phyloP scores from a whole-genome alignment of 108 stramenopile genomes.

The Nitzschia sp. region DNA sequence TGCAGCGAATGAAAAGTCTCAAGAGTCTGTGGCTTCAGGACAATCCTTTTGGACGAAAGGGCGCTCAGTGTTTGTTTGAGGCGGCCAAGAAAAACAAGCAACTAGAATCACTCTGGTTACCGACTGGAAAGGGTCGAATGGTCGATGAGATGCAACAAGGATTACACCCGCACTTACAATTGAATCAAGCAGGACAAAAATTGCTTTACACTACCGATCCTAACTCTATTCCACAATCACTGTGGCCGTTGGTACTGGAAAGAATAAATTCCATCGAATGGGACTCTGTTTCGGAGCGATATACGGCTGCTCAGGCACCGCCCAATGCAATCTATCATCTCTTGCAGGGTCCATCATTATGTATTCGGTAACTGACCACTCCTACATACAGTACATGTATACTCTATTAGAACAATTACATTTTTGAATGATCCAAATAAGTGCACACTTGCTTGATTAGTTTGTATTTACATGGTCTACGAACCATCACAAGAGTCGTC shows the following conservation, averaged over 20 bases:
- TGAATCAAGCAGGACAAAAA: conserved; percentile 17
- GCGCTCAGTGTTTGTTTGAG: not conserved
- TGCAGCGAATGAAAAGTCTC: conserved; percentile 4
- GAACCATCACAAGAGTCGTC: too few relatives aligned
- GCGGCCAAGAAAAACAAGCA: conserved; percentile 3
- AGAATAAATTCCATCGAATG: not conserved
- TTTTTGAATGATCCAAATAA: too few relatives aligned
- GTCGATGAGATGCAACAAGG: not conserved
- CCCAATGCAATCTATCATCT: not conserved
- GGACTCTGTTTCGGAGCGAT: not conserved
- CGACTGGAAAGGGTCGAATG: not conserved
- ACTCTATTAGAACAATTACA: too few relatives aligned
- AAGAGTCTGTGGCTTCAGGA: conserved; percentile 1
- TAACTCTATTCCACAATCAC: conserved; percentile 1
- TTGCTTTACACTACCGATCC: conserved; percentile 4
- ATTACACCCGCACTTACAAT: not conserved
- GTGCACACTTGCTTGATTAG: too few relatives aligned
- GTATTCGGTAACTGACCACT: too few relatives aligned
- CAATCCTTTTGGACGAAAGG: conserved; percentile 11
- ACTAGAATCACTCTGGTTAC: conserved; percentile 4
- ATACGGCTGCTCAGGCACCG: not conserved
- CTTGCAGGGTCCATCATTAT: conserved; percentile 1
- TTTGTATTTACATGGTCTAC: too few relatives aligned
- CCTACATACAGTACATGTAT: too few relatives aligned
- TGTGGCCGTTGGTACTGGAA: conserved; percentile 8